Base-by-base conservation (phyloP, 768 basidiomycete genomes). In the Russula ochroleuca region DNA sequence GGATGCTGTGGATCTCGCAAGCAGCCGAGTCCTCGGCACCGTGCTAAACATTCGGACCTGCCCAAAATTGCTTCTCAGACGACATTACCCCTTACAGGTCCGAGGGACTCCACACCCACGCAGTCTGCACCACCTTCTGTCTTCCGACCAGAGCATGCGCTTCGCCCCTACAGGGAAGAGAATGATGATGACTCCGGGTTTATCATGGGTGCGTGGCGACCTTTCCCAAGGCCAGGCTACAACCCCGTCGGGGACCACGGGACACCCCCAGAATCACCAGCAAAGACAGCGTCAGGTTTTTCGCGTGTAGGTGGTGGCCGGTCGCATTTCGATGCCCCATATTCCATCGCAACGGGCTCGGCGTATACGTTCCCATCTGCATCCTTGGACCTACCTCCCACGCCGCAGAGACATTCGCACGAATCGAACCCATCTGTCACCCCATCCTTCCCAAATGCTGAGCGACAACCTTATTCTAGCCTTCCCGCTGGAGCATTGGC, bases 151-250 rank as follows among this genome's bases (percentile, higher is more conserved):
- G 91, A 93, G 68, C 88, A 91, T 52, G 89, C 87, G 5, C 78
- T 86, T 65, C 80, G 82, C 51, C 90, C 88, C 33, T 91, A 90
- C 72, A 80, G 80, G 67, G 88, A 92, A 70, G 88, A 92, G 48
- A 87, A 82, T 67, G 90, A 92, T 64, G 88, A 88, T 69, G 90
- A 90, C 67, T 80, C 78, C 19, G 88, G 91, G 14, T 89, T 80
- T 67, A 97, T 98, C 71, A 96, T 98, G 92, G 88, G 87, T 47
- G 92, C 95, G n/a, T 96, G 93, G 92, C 86, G 88, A 67, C 84
- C 86, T 33, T 89, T 84, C 77, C 83, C 83, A 0, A 77, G 80
- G 8, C 72, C 78, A 23, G 81, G 82, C 0, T 84, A 85, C 70
- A 59, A 71, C 23, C 74, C 80, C 10, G 78, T 85, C 23, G 75